Percentiles rank a stretch among this genome's conserved stretches.
These are phyloP conservation scores for Solanum lycopersicoides DNA, from an alignment of 257 asterid genomes.

Conservation along the genomic window DNA sequence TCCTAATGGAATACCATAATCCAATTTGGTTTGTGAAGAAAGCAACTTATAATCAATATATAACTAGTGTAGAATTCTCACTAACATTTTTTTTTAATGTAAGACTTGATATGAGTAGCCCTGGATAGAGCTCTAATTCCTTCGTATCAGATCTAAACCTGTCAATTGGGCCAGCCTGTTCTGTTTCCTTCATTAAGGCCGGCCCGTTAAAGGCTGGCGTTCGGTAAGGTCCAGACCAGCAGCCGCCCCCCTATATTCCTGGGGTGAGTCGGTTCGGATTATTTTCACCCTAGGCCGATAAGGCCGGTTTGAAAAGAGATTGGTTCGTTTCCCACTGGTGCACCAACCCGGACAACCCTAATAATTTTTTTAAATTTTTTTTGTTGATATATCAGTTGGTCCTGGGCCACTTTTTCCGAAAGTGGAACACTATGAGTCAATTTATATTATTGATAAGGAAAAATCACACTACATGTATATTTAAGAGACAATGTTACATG, in stretches of 20 bases:
- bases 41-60: too few species aligned
- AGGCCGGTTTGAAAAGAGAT: not conserved
- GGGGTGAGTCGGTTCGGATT: not conserved
- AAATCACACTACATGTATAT: too few species aligned
- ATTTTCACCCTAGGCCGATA: not conserved
- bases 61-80: not conserved
- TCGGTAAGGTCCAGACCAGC: not conserved
- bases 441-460: too few species aligned
- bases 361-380: too few species aligned
- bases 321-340: not conserved
- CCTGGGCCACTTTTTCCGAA: too few species aligned
- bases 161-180: not conserved
- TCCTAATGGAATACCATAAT: too few species aligned
- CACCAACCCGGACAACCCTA: fast-evolving
- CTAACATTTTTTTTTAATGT: not conserved
- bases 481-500: too few species aligned
- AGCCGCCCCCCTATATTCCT: not conserved
- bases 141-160: not conserved
- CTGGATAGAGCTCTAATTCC: not conserved
- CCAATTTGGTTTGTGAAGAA: not conserved
- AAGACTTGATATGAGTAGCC: not conserved
- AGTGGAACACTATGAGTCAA: too few species aligned
- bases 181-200: not conserved
- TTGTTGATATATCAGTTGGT: too few species aligned
- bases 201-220: not conserved